Conservation (phyloP, 331 rosid species). For the Acacia pycnantha region DNA sequence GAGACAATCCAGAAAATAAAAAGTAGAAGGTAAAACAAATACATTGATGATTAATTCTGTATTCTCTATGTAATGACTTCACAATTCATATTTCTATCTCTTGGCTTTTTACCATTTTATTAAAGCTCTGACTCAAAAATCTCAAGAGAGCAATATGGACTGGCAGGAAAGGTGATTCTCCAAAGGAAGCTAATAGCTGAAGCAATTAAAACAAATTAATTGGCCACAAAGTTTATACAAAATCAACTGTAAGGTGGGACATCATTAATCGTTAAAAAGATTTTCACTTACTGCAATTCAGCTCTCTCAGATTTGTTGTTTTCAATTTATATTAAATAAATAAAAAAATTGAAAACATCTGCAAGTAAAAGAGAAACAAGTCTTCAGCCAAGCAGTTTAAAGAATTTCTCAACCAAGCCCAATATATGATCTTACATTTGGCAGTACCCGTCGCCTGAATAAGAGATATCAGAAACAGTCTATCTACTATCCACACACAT, state of each 20-base stretch:
- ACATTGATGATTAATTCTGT: background rate
- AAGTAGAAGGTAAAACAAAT: background rate
- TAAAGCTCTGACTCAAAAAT: slow-evolving; percentile 4
- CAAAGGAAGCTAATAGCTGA: slow-evolving; percentile 26
- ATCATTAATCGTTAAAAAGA: background rate
- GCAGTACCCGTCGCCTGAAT: background rate
- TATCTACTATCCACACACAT: no score
- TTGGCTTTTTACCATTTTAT: background rate
- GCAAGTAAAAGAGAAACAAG: background rate
- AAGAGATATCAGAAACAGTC: no score
- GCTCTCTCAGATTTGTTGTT: background rate
- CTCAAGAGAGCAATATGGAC: slow-evolving; percentile 27
- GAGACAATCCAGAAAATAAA: background rate
- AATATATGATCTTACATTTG: no score
- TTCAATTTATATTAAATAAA: background rate
- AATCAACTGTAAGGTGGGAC: background rate
- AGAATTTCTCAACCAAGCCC: background rate
- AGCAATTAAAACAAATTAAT: background rate
- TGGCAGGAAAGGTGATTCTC: slow-evolving; percentile 22
- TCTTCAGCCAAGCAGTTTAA: background rate
- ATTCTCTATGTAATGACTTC: background rate
- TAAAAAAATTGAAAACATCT: slow-evolving; percentile 14
- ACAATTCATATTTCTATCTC: background rate
- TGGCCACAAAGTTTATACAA: background rate
- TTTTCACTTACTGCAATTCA: slow-evolving; percentile 31